Evolutionary conservation across 2,329 filamentous ascomycete genomes (phyloP).

Genomic region (Tricladium varicosporioides): DNA sequence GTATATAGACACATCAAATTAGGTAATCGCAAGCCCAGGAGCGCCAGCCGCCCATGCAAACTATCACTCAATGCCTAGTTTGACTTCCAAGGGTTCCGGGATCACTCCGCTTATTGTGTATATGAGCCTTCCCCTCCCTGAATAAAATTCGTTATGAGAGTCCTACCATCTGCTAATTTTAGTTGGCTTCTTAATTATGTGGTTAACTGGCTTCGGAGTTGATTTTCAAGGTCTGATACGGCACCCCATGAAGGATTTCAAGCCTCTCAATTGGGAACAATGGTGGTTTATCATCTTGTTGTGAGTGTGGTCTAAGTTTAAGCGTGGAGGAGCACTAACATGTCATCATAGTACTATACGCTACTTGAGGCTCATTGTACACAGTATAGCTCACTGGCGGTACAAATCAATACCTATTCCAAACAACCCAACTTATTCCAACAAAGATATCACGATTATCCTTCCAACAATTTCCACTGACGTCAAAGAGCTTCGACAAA

Average conservation of each 20-base stretch:
- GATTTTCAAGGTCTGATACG: conserved; percentile 3
- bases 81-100: no score
- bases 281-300: conserved; percentile 9
- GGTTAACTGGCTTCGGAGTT: conserved; percentile 1
- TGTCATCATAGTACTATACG: conserved; percentile 7
- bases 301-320: conserved; percentile 8
- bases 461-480: no score
- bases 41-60: no score
- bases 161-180: not conserved
- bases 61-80: no score
- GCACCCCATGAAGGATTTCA: not conserved
- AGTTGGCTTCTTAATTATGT: not conserved
- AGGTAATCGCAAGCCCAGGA: no score
- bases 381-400: conserved; percentile 5
- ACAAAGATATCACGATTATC: conserved; percentile 13
- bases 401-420: conserved; percentile 11
- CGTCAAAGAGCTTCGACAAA: no score
- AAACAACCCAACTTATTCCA: conserved; percentile 9
- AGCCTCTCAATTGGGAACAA: conserved; percentile 1
- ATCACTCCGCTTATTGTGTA: no score
- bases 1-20: not conserved
- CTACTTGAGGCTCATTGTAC: conserved; percentile 7
- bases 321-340: conserved; percentile 7
- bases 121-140: conserved; percentile 10
- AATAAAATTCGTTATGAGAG: conserved; percentile 8